A percentile compares a stretch with the other conserved stretches of the same genome.
phyloP scores from a whole-genome alignment of 768 basidiomycete genomes.

The Tephrocybe sp. region DNA sequence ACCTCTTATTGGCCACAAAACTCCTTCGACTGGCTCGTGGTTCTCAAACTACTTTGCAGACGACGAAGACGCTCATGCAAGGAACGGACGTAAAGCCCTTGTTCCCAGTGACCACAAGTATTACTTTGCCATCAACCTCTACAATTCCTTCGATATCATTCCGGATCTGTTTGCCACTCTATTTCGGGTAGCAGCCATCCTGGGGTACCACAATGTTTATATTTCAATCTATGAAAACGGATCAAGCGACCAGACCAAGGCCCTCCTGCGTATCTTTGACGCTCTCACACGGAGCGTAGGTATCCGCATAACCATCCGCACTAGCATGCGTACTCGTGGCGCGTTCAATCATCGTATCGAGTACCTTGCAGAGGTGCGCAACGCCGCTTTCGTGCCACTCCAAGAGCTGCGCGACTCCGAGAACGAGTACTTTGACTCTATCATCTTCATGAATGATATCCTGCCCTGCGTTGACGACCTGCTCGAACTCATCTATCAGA shows the following conservation, averaged over 20 bases:
- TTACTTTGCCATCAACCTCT: conserved; percentile 98
- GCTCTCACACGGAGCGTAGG: conserved; percentile 89
- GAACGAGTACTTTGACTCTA: conserved; percentile 93
- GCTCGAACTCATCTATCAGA: conserved; percentile 97
- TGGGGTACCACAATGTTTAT: conserved; percentile 97
- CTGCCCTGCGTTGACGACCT: conserved; percentile 97
- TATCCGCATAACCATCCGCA: conserved; percentile 89
- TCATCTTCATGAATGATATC: conserved; percentile 99
- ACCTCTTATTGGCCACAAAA: conserved; percentile 76
- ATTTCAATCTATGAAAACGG: conserved; percentile 99
- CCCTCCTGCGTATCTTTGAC: conserved; percentile 92
- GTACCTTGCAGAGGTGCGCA: conserved; percentile 99
- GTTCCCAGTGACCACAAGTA: conserved; percentile 85
- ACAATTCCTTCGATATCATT: conserved; percentile 99
- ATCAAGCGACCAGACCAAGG: conserved; percentile 98
- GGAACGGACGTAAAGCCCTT: conserved; percentile 31
- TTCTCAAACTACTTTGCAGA: conserved; percentile 49
- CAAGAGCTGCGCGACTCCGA: conserved; percentile 91
- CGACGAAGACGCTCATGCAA: conserved; percentile 35
- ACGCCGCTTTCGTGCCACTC: conserved; percentile 93
- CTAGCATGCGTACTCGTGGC: conserved; percentile 89
- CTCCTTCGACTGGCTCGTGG: conserved; percentile 61
- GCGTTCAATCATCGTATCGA: conserved; percentile 99
- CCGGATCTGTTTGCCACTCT: conserved; percentile 96
- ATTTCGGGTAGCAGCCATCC: conserved; percentile 87